phyloP scores from a whole-genome alignment of 768 basidiomycete genomes.

The Pholiota conissans region DNA sequence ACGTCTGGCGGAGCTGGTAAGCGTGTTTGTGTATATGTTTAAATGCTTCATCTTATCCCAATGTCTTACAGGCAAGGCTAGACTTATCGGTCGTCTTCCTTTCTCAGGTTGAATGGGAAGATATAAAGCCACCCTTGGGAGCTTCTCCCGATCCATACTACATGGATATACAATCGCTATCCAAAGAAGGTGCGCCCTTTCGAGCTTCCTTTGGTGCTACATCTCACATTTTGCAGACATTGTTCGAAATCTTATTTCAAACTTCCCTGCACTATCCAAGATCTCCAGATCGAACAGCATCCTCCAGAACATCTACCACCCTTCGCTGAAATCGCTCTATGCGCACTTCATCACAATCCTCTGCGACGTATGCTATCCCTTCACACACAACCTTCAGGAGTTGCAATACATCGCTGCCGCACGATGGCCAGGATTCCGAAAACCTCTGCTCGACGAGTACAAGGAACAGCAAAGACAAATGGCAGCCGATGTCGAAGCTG shows the following conservation, averaged over 20 bases:
- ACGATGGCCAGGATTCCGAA: conserved; percentile 78
- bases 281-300: conserved; percentile 9
- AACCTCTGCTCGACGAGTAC: conserved; percentile 61
- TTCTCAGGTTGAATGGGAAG: conserved; percentile 69
- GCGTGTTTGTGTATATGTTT: conserved; percentile 15
- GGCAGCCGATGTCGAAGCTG: conserved; percentile 20
- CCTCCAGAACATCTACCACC: conserved; percentile 46
- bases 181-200: conserved; percentile 54
- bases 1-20: conserved; percentile 69
- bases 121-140: conserved; percentile 67
- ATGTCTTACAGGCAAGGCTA: conserved; percentile 48
- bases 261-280: conserved; percentile 28
- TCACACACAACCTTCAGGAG: conserved; percentile 67
- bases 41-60: not conserved
- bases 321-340: conserved; percentile 58
- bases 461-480: conserved; percentile 12
- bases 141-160: conserved; percentile 75
- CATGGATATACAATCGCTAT: conserved; percentile 51
- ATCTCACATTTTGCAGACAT: conserved; percentile 23
- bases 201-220: not conserved
- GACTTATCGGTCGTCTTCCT: conserved; percentile 62
- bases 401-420: conserved; percentile 76
- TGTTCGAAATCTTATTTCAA: conserved; percentile 36
- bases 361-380: conserved; percentile 61
- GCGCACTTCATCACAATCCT: conserved; percentile 61